Evolutionary conservation across 257 asterid species (phyloP).

Genomic region (Fraxinus excelsior): DNA sequence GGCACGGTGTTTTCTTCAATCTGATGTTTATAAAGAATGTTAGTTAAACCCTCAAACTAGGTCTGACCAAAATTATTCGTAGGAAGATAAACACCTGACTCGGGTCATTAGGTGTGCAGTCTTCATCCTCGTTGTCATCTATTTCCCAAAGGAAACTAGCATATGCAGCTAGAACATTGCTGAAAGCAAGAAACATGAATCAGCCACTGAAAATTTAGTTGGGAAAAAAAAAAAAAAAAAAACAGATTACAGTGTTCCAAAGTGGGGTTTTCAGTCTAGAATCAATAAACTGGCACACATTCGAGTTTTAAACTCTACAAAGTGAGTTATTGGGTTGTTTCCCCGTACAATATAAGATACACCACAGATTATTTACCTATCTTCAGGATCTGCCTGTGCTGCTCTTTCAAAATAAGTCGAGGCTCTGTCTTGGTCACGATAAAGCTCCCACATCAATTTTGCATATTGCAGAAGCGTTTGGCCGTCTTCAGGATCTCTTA

Average conservation of each 20-base stretch:
- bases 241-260: neutral
- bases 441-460: conserved; percentile 67
- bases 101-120: conserved; percentile 25
- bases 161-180: conserved; percentile 78
- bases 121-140: conserved; percentile 54
- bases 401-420: conserved; percentile 65
- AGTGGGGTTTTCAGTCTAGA: neutral
- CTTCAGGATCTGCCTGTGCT: conserved; percentile 61
- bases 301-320: neutral
- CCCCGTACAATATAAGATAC: neutral
- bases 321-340: neutral
- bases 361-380: conserved; percentile 44
- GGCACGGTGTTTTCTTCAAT: conserved; percentile 31
- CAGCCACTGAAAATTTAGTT: conserved; percentile 8
- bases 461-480: conserved; percentile 59
- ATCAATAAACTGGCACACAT: neutral
- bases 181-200: conserved; percentile 38
- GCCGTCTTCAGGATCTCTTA: conserved; percentile 74
- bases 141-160: conserved; percentile 81
- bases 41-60: conserved; percentile 6
- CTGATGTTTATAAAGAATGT: conserved; percentile 31
- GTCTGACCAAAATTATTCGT: conserved; percentile 2
- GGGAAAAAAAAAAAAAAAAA: neutral
- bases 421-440: conserved; percentile 60
- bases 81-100: conserved; percentile 41